Evolutionary conservation across 2,329 filamentous ascomycete species (phyloP).

Genomic region (Fragosphaeria purpurea): DNA sequence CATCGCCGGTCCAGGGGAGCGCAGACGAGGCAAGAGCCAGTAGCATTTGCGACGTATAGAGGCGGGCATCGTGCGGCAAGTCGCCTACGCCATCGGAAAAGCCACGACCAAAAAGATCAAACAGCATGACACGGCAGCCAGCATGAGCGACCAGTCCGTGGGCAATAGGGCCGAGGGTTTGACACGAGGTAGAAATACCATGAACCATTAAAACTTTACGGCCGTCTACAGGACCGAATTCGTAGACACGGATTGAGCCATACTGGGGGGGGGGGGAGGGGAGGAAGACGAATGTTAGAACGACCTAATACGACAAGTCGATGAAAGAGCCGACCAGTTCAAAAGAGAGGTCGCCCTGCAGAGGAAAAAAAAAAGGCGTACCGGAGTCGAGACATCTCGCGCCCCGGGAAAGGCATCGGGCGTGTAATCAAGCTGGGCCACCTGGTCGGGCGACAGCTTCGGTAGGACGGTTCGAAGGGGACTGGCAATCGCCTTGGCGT

Average conservation of each 20-base stretch:
- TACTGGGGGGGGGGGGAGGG: constrained; percentile 33
- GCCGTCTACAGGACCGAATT: constrained; percentile 67
- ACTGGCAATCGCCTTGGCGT: constrained; percentile 12
- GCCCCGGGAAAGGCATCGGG: constrained; percentile 61
- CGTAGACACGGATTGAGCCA: constrained; percentile 67
- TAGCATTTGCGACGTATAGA: constrained; percentile 65
- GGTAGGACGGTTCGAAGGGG: constrained; percentile 18
- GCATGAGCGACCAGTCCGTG: constrained; percentile 49
- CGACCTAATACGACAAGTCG: background rate
- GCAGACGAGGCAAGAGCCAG: constrained; percentile 60
- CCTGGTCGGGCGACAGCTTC: constrained; percentile 13
- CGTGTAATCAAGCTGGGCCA: constrained; percentile 39
- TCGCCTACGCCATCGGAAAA: constrained; percentile 55
- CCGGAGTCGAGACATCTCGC: constrained; percentile 61
- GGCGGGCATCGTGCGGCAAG: constrained; percentile 59
- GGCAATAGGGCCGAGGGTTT: constrained; percentile 60
- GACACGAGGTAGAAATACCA: constrained; percentile 74
- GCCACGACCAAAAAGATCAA: constrained; percentile 62
- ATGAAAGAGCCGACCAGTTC: background rate
- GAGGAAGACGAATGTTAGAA: background rate
- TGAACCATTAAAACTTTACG: constrained; percentile 69
- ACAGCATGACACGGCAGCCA: constrained; percentile 73
- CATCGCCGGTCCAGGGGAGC: constrained; percentile 52
- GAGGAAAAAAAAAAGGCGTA: constrained; percentile 20
- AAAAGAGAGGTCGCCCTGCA: no score